Percentiles rank a stretch among this genome's conserved stretches.
These are phyloP conservation scores for Hortiboletus flavorubellus DNA, from an alignment of 768 basidiomycete genomes.

Conservation along the genomic window DNA sequence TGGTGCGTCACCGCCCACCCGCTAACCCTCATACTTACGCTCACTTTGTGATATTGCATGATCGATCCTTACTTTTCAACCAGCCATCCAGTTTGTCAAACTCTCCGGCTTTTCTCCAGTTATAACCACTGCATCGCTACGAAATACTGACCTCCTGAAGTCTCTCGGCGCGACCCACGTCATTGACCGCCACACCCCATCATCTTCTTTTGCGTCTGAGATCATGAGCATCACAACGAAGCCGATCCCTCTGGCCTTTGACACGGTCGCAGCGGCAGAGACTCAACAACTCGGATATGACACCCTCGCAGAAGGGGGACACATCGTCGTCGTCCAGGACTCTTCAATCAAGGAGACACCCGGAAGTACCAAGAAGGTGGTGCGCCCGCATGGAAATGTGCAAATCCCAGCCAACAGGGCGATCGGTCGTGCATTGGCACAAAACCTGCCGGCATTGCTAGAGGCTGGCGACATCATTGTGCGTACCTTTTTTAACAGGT, in stretches of 20 bases:
- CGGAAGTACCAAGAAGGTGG: constrained; percentile 16
- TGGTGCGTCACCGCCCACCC: constrained; percentile 29
- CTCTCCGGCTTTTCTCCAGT: constrained; percentile 37
- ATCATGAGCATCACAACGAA: constrained; percentile 11
- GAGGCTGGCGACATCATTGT: constrained; percentile 19
- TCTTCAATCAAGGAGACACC: constrained; percentile 9
- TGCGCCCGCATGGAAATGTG: constrained; percentile 12
- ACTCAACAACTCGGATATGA: constrained; percentile 36
- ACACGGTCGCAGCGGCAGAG: constrained; percentile 27
- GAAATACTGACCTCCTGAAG: constrained; percentile 31
- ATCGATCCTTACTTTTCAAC: neutral
- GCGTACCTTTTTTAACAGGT: neutral
- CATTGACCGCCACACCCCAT: constrained; percentile 12
- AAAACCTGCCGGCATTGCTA: constrained; percentile 6
- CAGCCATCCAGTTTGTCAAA: constrained; percentile 35
- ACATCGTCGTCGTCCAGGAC: constrained; percentile 14
- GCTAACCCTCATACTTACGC: constrained; percentile 14
- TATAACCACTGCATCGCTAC: constrained; percentile 38
- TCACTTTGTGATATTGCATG: neutral
- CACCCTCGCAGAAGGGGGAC: constrained; percentile 30
- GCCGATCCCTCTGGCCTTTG: constrained; percentile 18
- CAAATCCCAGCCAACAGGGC: constrained; percentile 8
- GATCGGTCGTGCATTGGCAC: constrained; percentile 13
- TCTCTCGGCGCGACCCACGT: no score
- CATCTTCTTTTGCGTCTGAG: constrained; percentile 12